Percentiles rank a stretch among this genome's conserved stretches.
phyloP scores from a whole-genome alignment of 805 yeast species.

The Barnettozyma vustinii region DNA sequence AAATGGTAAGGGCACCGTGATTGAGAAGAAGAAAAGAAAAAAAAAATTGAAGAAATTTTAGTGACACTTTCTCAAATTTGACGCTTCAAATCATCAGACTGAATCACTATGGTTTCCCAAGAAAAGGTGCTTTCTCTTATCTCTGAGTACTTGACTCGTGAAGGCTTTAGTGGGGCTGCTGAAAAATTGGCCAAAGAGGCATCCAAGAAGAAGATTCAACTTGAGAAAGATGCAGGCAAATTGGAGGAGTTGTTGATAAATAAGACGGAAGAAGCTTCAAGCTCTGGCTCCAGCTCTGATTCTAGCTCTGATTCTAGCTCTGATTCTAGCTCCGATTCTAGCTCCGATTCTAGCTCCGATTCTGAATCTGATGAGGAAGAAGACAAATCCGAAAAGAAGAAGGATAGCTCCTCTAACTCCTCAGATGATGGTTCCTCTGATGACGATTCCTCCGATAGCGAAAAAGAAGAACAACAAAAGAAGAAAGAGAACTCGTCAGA shows the following conservation, averaged over 20 bases:
- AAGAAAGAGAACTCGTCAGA: constrained; percentile 1
- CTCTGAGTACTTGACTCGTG: constrained; percentile 21
- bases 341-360: constrained; percentile 4
- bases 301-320: constrained; percentile 5
- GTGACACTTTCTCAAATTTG: constrained; percentile 2
- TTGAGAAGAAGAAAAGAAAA: not conserved
- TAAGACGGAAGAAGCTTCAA: not conserved
- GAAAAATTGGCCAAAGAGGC: constrained; percentile 18
- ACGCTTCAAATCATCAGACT: not conserved
- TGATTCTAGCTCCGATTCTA: constrained; percentile 3
- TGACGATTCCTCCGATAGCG: constrained; percentile 3
- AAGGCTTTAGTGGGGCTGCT: constrained; percentile 14
- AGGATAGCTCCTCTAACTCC: constrained; percentile 3
- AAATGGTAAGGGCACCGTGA: not conserved
- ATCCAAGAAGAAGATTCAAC: constrained; percentile 13
- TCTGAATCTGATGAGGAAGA: constrained; percentile 3
- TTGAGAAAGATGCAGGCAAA: constrained; percentile 9
- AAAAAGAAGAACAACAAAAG: constrained; percentile 6
- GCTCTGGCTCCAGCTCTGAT: constrained; percentile 5
- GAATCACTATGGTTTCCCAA: constrained; percentile 19
- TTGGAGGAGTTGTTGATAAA: constrained; percentile 11
- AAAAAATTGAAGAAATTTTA: not conserved
- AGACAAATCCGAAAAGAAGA: constrained; percentile 11
- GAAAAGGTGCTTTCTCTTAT: constrained; percentile 17
- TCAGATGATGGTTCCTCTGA: not conserved